Base-by-base conservation (phyloP, 2,329 filamentous ascomycete species). In the Exophiala sideris region DNA sequence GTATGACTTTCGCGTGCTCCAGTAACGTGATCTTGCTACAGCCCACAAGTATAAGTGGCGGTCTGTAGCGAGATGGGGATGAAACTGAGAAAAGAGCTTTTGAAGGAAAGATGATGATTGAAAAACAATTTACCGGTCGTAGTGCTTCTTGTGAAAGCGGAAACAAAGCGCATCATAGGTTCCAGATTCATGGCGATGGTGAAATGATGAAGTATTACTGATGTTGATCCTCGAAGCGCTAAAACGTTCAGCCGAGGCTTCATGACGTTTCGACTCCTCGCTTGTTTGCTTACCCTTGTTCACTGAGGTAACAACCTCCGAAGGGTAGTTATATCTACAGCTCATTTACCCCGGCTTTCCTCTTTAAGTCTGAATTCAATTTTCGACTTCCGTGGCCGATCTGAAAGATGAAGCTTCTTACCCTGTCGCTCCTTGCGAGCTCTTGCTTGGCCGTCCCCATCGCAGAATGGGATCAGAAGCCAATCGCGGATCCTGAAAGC, bases 381-480 rank as follows among this genome's bases (percentile, higher is more conserved):
- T 45, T 40, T 16, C 24, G 24, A 29, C 24, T 40, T 32, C 32
- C 34, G 33, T 41, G 14, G 32, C n/a, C n/a, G 38, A 29, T 29
- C 24, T 29, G 5, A 29, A 53, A 44, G 16, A 60, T 60, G 57
- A 46, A 57, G 49, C 39, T 60, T 18, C 41, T 41, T 14, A 20
- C 55, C 21, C 50, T 45, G 51, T 60, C 57, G 9, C 49, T 60
- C n/a, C 39, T 60, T 18, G 52, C 38, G 24, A 51, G 54, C 45
- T 36, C 54, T 21, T 48, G 45, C 40, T 48, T 58, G 40, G 58
- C 52, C 12, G 53, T 55, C 3, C 58, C 56, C 9, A 53, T 56
- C 52, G 32, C 39, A 14, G 51, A 61, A 11, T 44, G 56, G 41
- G 85, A 89, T 66, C 58, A 61, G 32, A 50, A 59, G n/a, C 45